Evolutionary conservation across 2,329 filamentous ascomycete genomes (phyloP), one percentile per base, ranked within the genome.

Genomic region (Chalara sp.): DNA sequence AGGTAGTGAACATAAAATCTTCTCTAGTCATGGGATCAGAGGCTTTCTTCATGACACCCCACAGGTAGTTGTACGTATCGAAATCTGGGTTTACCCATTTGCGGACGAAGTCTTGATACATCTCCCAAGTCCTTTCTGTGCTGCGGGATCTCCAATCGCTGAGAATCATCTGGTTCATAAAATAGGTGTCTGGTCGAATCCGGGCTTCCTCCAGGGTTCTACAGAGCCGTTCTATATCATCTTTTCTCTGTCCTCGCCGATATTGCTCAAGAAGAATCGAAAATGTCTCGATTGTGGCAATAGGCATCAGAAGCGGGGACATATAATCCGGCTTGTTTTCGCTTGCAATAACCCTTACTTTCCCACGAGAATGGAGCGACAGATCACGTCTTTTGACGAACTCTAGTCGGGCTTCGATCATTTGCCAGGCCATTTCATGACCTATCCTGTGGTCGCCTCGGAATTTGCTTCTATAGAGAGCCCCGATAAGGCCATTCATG

Each of bases 401-500:
- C 32, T 80, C 73, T 44, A 89, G 72, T 32, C 87, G 80, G 32
- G 80, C 71, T 47, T 81, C 75, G 54, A 93, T 83, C 88, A 93
- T 92, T 49, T 78, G 73, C 86, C 86, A 90, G 3, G 79, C 87
- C 48, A 89, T 72, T 37, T 73, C 67, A 59, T 90, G 86, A 2
- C 86, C 88, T 60, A 78, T 79, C 46, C 77, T 70, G 48, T 79
- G 68, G 49, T 82, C 71, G 28, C 70, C 69, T 1, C 72, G 70
- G 6, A 71, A 78, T 28, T 79, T 79, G 5, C 80, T 76, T 44
- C 89, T 79, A 47, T 93, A 73, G 78, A 87, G 90, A 1, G 86
- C 87, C 6, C 84, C 87, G 49, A 96, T 80, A 21, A 96, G 74
- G 6, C 88, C 87, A 62, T 96, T 95, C 50, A 93, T 74, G 57